These are phyloP conservation scores for Vaucheria bursata DNA, from an alignment of 352 stramenopile genomes.

Conservation along the genomic window DNA sequence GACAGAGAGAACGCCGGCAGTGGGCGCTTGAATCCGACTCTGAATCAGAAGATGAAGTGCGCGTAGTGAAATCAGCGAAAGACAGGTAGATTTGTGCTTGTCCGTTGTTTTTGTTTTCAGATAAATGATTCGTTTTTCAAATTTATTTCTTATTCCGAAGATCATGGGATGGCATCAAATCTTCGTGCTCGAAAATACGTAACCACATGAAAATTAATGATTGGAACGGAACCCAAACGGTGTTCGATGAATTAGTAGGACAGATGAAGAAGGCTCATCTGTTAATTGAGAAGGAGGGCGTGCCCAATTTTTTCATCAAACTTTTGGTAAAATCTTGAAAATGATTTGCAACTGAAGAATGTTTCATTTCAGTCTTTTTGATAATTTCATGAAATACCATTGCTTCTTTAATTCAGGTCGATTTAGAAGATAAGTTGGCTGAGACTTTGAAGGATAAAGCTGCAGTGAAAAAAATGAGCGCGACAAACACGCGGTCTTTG, in stretches of 20 bases:
- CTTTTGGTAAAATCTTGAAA: constrained; percentile 57
- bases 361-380: too few relatives aligned
- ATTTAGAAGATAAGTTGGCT: constrained; percentile 80
- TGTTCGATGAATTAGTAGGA: constrained; percentile 86
- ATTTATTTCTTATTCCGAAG: constrained; percentile 62
- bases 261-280: constrained; percentile 70
- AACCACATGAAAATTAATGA: constrained; percentile 91
- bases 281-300: constrained; percentile 60
- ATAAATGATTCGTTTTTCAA: too few relatives aligned
- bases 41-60: constrained; percentile 48
- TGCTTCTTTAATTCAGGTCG: constrained; percentile 35
- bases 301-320: constrained; percentile 81
- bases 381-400: too few relatives aligned
- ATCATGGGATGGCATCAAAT: constrained; percentile 59
- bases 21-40: constrained; percentile 44
- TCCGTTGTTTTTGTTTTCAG: too few relatives aligned
- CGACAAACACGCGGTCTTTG: constrained; percentile 84
- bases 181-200: constrained; percentile 48
- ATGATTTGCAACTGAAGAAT: background rate
- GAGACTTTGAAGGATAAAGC: constrained; percentile 88
- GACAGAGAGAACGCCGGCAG: constrained; percentile 13
- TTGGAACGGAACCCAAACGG: constrained; percentile 82
- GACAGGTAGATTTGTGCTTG: too few relatives aligned
- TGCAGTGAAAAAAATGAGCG: constrained; percentile 91
- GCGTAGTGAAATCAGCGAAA: constrained; percentile 89